Base-by-base conservation (phyloP, 1,284 basidiomycete species). In the Ceratobasidium sp. region DNA sequence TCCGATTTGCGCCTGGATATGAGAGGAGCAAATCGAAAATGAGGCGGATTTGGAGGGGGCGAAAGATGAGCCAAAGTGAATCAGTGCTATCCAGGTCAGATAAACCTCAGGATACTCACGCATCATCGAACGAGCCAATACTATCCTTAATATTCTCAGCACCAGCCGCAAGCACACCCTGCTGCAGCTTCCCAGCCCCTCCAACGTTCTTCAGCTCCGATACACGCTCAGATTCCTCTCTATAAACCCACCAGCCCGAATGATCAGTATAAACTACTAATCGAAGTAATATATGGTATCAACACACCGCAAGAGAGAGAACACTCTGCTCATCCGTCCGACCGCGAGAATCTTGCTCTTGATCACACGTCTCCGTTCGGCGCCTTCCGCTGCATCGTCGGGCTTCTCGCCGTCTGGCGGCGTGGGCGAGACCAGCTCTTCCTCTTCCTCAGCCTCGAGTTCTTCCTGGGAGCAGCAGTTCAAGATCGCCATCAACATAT, bases 281-380 rank as follows among this genome's bases (percentile, higher is more conserved):
- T n/a, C n/a, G 45, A 48, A 24, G 83, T n/a, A n/a, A n/a, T n/a
- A n/a, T n/a, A n/a, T n/a, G n/a, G n/a, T n/a, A n/a, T n/a, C 22
- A 3, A 85, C 91, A 75, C 73, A 96, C 93, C 97, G 94, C 78
- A 99, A 89, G 36, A 99, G 87, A 2, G 97, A 93, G 84, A 99
- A 99, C 54, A 99, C 96, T 57, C 96, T 88, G 22, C 96, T 92
- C 93, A 99, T 98, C 75, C 97, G 89, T 48, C 97, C 97, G 27
- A 99, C 97, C 65, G 97, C 98, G 81, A 99, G 88, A 79, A 99
- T 99, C 89, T 99, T 99, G 87, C 95, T 98, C 87, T 95, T 98
- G 87, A 97, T 95, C 77, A 93, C 87, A 80, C 92, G 91, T 79
- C 94, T 87, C 77, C 94, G 90, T 83, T 96, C 95, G 7, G 67